These are phyloP conservation scores for Lenwebbia sp. DNA, from an alignment of 345 rosid genomes.

Conservation along the genomic window DNA sequence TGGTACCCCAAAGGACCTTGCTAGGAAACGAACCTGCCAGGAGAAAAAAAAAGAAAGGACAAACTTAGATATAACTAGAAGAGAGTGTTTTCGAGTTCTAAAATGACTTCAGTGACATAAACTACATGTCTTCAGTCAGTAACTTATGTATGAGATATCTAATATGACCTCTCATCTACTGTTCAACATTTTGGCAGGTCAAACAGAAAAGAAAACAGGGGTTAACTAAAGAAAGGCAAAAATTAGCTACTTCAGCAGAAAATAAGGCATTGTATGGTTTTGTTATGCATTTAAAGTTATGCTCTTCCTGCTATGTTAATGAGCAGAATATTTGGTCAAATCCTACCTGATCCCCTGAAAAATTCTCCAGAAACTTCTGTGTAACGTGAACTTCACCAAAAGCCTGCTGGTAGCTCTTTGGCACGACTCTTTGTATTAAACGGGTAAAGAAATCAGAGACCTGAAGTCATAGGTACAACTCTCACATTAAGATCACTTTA, in stretches of 20 bases:
- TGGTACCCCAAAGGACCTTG: constrained; percentile 85
- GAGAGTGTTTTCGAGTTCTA: not conserved
- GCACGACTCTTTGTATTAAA: constrained; percentile 87
- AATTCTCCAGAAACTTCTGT: constrained; percentile 79
- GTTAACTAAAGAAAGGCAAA: not conserved
- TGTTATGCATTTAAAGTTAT: not conserved
- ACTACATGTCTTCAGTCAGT: not conserved
- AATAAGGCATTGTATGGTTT: not conserved
- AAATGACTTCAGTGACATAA: not conserved
- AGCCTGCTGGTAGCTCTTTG: constrained; percentile 96
- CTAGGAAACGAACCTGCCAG: constrained; percentile 80
- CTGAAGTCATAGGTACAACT: constrained; percentile 23
- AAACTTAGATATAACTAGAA: not conserved
- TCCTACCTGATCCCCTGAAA: constrained; percentile 89
- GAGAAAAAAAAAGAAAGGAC: not conserved
- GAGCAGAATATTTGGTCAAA: not conserved
- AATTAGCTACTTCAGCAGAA: not conserved
- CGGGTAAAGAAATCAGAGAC: constrained; percentile 79
- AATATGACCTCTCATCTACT: not conserved
- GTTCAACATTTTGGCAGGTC: not conserved
- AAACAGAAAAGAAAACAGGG: not conserved
- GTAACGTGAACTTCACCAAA: constrained; percentile 82
- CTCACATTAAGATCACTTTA: not conserved
- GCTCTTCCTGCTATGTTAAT: not conserved
- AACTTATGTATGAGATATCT: not conserved